Evolutionary conservation across 1,284 basidiomycete species (phyloP).

Genomic region (Apiotrichum gamsii): DNA sequence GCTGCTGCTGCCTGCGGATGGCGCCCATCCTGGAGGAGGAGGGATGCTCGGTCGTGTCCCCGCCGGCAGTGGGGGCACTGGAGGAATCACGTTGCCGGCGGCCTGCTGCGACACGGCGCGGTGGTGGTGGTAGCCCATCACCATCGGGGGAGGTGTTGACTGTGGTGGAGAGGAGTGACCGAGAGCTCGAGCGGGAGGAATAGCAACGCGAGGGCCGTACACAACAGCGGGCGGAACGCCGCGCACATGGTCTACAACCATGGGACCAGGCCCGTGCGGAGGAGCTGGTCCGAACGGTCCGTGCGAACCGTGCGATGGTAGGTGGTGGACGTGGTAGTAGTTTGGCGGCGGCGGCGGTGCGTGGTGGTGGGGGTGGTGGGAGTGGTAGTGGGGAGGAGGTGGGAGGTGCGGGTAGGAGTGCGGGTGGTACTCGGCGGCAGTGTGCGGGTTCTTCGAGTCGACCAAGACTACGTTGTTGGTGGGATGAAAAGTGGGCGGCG

Average conservation of each 20-base stretch:
- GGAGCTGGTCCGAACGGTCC: not conserved
- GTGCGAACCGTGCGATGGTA: not conserved
- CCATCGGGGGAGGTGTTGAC: too few species aligned
- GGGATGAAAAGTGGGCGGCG: not conserved
- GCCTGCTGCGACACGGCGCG: too few species aligned
- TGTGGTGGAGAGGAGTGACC: not conserved
- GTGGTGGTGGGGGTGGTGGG: not conserved
- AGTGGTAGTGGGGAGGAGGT: not conserved
- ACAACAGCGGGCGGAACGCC: not conserved
- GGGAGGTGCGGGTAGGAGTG: too few species aligned
- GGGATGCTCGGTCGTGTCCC: too few species aligned
- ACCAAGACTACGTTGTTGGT: not conserved
- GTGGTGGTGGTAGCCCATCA: too few species aligned
- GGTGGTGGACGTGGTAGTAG: not conserved
- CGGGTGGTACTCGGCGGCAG: too few species aligned
- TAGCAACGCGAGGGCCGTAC: not conserved
- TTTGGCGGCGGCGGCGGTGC: not conserved
- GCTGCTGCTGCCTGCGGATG: not conserved
- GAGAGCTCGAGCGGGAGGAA: not conserved
- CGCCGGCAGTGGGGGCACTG: not conserved
- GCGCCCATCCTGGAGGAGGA: too few species aligned
- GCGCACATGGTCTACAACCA: constrained; percentile 1
- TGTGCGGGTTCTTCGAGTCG: not conserved
- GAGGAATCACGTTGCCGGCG: not conserved
- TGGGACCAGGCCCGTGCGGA: not conserved